phyloP scores from a whole-genome alignment of 192 early-diverging fungal genomes.

The Helicostylum pulchrum region DNA sequence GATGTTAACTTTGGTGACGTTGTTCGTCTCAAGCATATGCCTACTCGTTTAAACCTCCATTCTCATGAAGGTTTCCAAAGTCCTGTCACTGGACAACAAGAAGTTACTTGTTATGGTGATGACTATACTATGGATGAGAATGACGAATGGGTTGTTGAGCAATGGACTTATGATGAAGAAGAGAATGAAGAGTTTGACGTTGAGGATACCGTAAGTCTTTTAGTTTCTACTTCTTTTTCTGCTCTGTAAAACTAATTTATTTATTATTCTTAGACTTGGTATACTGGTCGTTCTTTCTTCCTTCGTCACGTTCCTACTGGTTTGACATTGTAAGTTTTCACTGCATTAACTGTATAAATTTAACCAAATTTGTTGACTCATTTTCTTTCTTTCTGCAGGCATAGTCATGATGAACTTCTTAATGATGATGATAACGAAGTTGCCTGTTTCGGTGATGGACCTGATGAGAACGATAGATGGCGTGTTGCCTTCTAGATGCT shows the following conservation, averaged over 20 bases:
- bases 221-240: not conserved
- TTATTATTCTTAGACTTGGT: slow-evolving; percentile 39
- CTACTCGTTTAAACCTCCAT: slow-evolving; percentile 51
- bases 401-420: slow-evolving; percentile 3
- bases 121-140: slow-evolving; percentile 48
- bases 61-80: slow-evolving; percentile 49
- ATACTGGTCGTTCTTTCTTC: slow-evolving; percentile 38
- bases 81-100: slow-evolving; percentile 52
- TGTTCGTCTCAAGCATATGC: slow-evolving; percentile 50
- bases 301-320: slow-evolving; percentile 52
- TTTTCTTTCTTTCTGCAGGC: not conserved
- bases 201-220: slow-evolving; percentile 10
- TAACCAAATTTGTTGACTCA: not conserved
- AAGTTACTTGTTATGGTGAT: slow-evolving; percentile 53
- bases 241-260: not conserved
- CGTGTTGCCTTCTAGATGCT: slow-evolving; percentile 5
- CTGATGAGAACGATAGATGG: slow-evolving; percentile 58
- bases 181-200: slow-evolving; percentile 39
- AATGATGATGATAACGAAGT: slow-evolving; percentile 47
- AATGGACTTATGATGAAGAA: slow-evolving; percentile 27
- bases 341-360: slow-evolving; percentile 32
- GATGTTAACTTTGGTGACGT: slow-evolving; percentile 43
- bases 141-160: slow-evolving; percentile 55
- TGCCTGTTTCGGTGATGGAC: slow-evolving; percentile 44
- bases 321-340: slow-evolving; percentile 44